phyloP scores from a whole-genome alignment of 2,329 filamentous ascomycete genomes.

The Curvularia verruculosa region DNA sequence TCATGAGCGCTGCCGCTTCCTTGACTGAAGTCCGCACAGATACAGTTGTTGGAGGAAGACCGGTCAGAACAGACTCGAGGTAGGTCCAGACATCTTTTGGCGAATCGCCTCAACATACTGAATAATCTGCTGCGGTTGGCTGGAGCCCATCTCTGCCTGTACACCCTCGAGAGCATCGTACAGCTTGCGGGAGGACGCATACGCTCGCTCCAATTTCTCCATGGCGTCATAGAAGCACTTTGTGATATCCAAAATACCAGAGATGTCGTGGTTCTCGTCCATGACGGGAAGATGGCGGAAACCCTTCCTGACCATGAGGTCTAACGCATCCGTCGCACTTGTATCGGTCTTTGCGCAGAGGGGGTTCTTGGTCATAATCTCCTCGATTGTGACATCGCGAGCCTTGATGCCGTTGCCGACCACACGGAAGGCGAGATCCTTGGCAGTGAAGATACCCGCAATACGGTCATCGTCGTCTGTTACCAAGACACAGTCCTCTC shows the following conservation, averaged over 20 bases:
- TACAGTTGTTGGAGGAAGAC: conserved; percentile 89
- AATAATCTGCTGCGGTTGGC: conserved; percentile 97
- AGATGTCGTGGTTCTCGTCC: conserved; percentile 99
- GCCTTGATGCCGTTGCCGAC: conserved; percentile 91
- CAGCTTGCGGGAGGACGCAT: conserved; percentile 95
- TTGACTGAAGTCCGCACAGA: conserved; percentile 95
- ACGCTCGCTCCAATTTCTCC: conserved; percentile 98
- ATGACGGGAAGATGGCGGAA: conserved; percentile 98
- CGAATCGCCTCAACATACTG: conserved; percentile 97
- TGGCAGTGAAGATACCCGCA: conserved; percentile 97
- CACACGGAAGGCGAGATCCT: conserved; percentile 96
- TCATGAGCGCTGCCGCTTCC: conserved; percentile 95
- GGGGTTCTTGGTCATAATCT: conserved; percentile 99
- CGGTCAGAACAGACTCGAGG: conserved; percentile 93
- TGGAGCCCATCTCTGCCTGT: conserved; percentile 93
- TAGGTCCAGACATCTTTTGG: conserved; percentile 96
- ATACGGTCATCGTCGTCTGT: conserved; percentile 98
- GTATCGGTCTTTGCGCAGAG: conserved; percentile 97
- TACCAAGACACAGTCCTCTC: conserved; percentile 96
- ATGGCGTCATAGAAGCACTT: conserved; percentile 99
- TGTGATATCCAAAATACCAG: conserved; percentile 96
- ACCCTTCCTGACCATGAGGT: conserved; percentile 97
- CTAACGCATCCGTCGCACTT: conserved; percentile 94
- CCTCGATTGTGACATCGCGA: conserved; percentile 86
- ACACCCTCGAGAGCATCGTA: conserved; percentile 98